Percentiles rank a stretch among this genome's conserved stretches.
Evolutionary conservation across 768 basidiomycete genomes (phyloP).

Genomic region (Phlebiopsis flavidoalba): DNA sequence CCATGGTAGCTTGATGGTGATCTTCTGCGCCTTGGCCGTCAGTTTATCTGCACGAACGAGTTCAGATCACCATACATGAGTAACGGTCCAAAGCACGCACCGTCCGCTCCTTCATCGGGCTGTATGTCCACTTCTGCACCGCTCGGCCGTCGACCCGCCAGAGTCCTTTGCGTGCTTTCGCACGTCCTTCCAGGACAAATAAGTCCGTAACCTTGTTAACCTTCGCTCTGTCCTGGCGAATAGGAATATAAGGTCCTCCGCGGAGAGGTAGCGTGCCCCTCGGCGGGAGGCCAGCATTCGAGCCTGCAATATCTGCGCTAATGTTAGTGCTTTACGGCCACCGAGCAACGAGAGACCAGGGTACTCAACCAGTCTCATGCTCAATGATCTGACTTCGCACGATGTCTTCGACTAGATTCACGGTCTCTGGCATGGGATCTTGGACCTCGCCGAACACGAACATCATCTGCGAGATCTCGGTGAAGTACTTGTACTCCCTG

Average conservation of each 20-base stretch:
- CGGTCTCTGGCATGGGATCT: conserved; percentile 81
- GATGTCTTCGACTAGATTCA: conserved; percentile 93
- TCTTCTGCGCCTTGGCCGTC: conserved; percentile 82
- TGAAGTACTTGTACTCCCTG: conserved; percentile 81
- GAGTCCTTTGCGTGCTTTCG: conserved; percentile 92
- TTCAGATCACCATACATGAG: neutral
- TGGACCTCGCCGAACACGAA: conserved; percentile 96
- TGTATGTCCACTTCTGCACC: conserved; percentile 72
- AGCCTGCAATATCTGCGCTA: conserved; percentile 77
- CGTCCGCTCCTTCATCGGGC: conserved; percentile 79
- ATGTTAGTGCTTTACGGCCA: neutral
- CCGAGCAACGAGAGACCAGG: neutral
- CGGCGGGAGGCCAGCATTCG: conserved; percentile 77
- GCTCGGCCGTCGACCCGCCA: conserved; percentile 74
- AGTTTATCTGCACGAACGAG: conserved; percentile 61
- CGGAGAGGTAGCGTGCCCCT: conserved; percentile 78
- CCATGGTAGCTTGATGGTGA: conserved; percentile 95
- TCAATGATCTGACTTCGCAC: conserved; percentile 88
- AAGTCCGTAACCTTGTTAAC: conserved; percentile 90
- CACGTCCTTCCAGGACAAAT: conserved; percentile 96
- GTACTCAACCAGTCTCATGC: conserved; percentile 60
- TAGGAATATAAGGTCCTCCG: conserved; percentile 97
- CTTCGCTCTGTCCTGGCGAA: conserved; percentile 90
- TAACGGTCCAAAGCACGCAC: conserved; percentile 33
- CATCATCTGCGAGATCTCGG: conserved; percentile 98